Conservation (phyloP, 2,329 filamentous ascomycete genomes). For the Arthrobotrys iridis region DNA sequence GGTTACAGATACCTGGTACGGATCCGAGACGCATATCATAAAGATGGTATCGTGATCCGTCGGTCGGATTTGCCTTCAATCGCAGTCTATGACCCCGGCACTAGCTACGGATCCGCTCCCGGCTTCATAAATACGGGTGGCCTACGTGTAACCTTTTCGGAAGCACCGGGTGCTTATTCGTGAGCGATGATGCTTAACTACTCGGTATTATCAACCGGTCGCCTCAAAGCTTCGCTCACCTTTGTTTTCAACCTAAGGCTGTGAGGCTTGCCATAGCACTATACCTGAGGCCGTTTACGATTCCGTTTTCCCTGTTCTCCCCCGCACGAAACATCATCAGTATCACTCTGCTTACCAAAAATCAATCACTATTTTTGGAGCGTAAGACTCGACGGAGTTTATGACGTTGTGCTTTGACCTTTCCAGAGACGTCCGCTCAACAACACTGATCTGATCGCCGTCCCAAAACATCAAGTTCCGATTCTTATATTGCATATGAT, state of each 20-base stretch:
- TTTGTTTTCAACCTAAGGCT: not conserved
- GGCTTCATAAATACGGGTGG: too few species aligned
- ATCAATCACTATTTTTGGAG: constrained; percentile 22
- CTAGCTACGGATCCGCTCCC: too few species aligned
- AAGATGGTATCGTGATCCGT: not conserved
- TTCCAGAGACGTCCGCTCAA: not conserved
- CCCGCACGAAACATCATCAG: not conserved
- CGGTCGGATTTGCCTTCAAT: not conserved
- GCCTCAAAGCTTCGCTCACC: too few species aligned
- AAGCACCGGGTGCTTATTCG: too few species aligned
- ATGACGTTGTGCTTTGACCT: constrained; percentile 21
- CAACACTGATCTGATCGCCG: constrained; percentile 12
- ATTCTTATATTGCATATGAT: constrained; percentile 25
- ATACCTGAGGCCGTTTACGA: not conserved
- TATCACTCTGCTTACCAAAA: not conserved
- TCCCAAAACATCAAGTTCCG: constrained; percentile 11
- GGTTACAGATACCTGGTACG: not conserved
- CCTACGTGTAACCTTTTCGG: too few species aligned
- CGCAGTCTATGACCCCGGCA: not conserved
- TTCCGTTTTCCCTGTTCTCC: not conserved
- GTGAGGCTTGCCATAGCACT: not conserved
- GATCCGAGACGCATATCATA: not conserved
- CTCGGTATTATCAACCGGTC: too few species aligned
- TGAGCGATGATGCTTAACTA: too few species aligned
- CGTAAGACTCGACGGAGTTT: not conserved